These are phyloP conservation scores for Euphorbia celastroides DNA, from an alignment of 441 rosid species.

Conservation along the genomic window DNA sequence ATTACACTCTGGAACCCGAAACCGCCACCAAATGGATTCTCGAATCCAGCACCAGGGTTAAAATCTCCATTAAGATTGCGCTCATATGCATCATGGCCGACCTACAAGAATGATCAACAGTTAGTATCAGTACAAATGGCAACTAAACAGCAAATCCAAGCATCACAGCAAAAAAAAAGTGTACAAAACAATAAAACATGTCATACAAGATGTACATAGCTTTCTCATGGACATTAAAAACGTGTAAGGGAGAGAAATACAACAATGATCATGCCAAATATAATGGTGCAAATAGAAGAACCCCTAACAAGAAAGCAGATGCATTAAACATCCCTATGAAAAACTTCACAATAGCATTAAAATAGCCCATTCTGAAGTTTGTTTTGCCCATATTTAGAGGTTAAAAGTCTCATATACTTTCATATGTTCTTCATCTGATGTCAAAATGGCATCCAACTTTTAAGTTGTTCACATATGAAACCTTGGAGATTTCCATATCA, in stretches of 20 bases:
- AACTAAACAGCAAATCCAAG: neutral
- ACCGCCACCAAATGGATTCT: slow-evolving; percentile 61
- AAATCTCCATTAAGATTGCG: slow-evolving; percentile 45
- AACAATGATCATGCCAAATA: neutral
- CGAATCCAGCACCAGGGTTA: slow-evolving; percentile 55
- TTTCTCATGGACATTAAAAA: too few relatives aligned
- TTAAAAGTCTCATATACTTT: neutral
- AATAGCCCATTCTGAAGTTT: neutral
- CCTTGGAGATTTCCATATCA: neutral
- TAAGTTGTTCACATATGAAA: neutral
- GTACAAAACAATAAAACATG: neutral
- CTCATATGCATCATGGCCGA: slow-evolving; percentile 94
- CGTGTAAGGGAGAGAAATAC: neutral
- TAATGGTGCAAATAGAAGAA: neutral
- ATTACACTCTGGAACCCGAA: slow-evolving; percentile 54
- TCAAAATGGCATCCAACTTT: neutral
- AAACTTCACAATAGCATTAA: neutral
- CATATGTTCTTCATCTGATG: neutral
- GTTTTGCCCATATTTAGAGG: neutral
- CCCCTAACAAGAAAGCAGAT: neutral
- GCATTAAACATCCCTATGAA: neutral
- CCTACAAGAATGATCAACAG: slow-evolving; percentile 41
- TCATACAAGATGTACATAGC: too few relatives aligned
- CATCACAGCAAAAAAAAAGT: neutral
- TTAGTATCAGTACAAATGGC: slow-evolving; percentile 15